Evolutionary conservation across 805 yeast genomes (phyloP).

Genomic region (Starmerella gropengiesseri): DNA sequence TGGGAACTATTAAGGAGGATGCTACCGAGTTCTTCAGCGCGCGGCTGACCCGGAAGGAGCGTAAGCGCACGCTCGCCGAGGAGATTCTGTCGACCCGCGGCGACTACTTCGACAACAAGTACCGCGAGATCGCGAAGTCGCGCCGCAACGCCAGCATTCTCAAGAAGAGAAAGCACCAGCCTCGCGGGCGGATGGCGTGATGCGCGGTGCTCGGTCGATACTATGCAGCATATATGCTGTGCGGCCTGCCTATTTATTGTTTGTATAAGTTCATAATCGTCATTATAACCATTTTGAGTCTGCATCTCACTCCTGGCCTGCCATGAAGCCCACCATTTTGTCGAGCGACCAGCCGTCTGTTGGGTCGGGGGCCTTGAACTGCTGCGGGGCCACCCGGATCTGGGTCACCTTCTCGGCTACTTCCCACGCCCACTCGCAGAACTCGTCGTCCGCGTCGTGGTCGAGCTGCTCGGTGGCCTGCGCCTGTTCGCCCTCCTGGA

Average conservation of each 20-base stretch:
- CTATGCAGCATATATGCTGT: too few species aligned
- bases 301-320: constrained; percentile 13
- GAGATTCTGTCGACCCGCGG: constrained; percentile 49
- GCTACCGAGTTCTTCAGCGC: constrained; percentile 64
- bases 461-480: constrained; percentile 30
- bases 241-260: not conserved
- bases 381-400: constrained; percentile 21
- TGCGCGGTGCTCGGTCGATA: too few species aligned
- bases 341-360: constrained; percentile 22
- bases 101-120: constrained; percentile 82
- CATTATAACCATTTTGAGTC: not conserved
- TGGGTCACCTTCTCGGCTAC: constrained; percentile 42
- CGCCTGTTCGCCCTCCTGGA: constrained; percentile 33
- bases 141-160: constrained; percentile 46
- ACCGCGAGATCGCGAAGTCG: constrained; percentile 60
- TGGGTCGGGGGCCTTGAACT: constrained; percentile 12
- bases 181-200: constrained; percentile 6
- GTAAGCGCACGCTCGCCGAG: constrained; percentile 70
- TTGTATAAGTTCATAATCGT: not conserved
- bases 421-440: constrained; percentile 57
- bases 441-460: constrained; percentile 36
- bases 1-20: constrained; percentile 81
- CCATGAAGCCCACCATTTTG: constrained; percentile 18
- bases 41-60: constrained; percentile 55
- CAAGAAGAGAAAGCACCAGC: constrained; percentile 40